Base-by-base conservation (phyloP, 495 filamentous ascomycete species). In the Xylaria scruposa region DNA sequence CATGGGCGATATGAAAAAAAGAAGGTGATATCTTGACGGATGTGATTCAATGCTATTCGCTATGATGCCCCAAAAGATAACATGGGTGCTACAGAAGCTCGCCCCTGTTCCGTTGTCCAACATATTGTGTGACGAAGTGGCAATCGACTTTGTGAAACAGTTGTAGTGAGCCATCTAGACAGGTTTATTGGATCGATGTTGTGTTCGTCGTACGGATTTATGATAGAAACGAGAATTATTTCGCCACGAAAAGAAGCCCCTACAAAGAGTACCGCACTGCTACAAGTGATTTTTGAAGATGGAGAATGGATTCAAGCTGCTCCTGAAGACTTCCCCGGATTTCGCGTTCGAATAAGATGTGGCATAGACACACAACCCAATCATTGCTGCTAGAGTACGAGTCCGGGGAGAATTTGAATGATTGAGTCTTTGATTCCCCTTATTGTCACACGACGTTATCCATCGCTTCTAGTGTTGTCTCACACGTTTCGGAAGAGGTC, bases 201-300 rank as follows among this genome's bases (percentile, higher is more conserved):
- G 15, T 60, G 29, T 26, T 38, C 31, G 56, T 64, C 61, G 40
- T 66, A 66, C 63, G 9, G 8, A 38, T 56, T 66, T 33, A 29
- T 12, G 46, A 36, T 36, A 13, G 12, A 38, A 51, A 51, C 24
- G 7, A 53, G 17, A 56, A 38, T 13, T 31, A 24, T 0, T 40
- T 56, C 21, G 49, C 31, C 46, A 19, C 5, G 7, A 29, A 53
- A 15, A 21, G 10, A 17, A 36, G 3, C 12, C 0, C 9, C 9
- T 33, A 33, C 13, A 36, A 3, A 36, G 54, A 38, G 33, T n/a
- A 60, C 10, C 56, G 4, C 36, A 36, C 12, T 19, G 13, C 56
- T 49, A 36, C 36, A 0, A 6, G n/a, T 17, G 6, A 21, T 21
- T 58, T 29, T 56, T 13, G 4, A n/a, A 36, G 7, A 19, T 36